phyloP scores from a whole-genome alignment of 202 grass and related monocot genomes.

The Digitaria exilis region DNA sequence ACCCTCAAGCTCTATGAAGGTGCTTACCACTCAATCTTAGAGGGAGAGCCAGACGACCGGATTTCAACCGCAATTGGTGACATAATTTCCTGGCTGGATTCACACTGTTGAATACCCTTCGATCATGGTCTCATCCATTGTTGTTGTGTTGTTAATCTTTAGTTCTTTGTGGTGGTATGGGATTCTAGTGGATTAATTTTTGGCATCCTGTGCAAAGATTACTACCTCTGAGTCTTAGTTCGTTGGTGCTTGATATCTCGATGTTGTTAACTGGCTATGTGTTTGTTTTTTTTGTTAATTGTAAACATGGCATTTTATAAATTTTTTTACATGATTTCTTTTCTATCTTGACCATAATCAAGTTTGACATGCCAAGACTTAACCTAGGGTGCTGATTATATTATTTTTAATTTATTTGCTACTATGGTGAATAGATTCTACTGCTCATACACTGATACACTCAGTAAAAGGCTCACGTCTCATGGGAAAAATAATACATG shows the following conservation, averaged over 20 bases:
- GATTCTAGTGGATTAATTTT: constrained; percentile 23
- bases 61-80: constrained; percentile 76
- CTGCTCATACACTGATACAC: background rate
- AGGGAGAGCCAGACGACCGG: constrained; percentile 80
- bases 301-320: background rate
- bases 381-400: background rate
- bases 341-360: background rate
- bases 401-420: background rate
- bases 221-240: background rate
- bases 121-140: background rate
- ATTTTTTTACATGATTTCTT: background rate
- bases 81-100: constrained; percentile 92
- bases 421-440: background rate
- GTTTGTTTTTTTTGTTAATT: background rate
- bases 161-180: background rate
- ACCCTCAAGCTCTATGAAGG: constrained; percentile 84
- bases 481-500: background rate
- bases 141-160: background rate
- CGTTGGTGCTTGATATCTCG: background rate
- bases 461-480: background rate
- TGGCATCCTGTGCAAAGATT: background rate
- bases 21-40: constrained; percentile 77
- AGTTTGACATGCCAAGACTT: background rate
- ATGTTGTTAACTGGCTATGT: background rate
- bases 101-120: constrained; percentile 43